Evolutionary conservation across 2,329 filamentous ascomycete genomes (phyloP).

Genomic region (Pseudopyricularia cyperi): DNA sequence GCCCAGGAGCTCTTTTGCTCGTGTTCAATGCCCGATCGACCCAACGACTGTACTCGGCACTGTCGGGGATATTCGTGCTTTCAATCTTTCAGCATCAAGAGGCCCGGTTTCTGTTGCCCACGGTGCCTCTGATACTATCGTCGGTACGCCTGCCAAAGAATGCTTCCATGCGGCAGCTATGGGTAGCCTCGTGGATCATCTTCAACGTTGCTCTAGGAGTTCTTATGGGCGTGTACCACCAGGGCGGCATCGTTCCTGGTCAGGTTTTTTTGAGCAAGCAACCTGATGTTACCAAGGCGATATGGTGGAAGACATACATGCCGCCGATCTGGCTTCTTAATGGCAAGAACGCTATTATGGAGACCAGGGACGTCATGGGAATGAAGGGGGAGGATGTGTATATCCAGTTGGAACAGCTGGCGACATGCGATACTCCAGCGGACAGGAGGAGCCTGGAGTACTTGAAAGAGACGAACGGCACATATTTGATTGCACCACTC

Average conservation of each 20-base stretch:
- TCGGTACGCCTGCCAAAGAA: conserved; percentile 54
- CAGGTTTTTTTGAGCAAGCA: conserved; percentile 64
- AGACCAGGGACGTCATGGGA: conserved; percentile 62
- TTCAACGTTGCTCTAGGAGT: conserved; percentile 58
- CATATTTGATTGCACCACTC: conserved; percentile 59
- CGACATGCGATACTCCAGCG: conserved; percentile 49
- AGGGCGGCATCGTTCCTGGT: conserved; percentile 63
- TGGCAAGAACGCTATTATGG: conserved; percentile 59
- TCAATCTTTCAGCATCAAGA: conserved; percentile 71
- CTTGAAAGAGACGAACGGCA: conserved; percentile 47
- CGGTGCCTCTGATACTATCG: conserved; percentile 63
- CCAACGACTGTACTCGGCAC: conserved; percentile 56
- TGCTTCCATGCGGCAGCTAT: conserved; percentile 32
- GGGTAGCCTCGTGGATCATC: conserved; percentile 50
- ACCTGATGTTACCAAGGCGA: conserved; percentile 52
- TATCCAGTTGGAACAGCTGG: conserved; percentile 40
- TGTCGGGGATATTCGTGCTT: conserved; percentile 57
- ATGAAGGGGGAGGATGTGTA: conserved; percentile 49
- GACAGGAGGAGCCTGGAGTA: conserved; percentile 42
- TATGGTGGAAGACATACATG: conserved; percentile 83
- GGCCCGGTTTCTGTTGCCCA: conserved; percentile 63
- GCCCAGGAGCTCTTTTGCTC: conserved; percentile 52
- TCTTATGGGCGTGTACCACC: conserved; percentile 72
- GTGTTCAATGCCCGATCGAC: conserved; percentile 44
- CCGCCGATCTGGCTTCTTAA: conserved; percentile 71